Conservation (phyloP, 257 asterid genomes). For the Linderniella brevidens region DNA sequence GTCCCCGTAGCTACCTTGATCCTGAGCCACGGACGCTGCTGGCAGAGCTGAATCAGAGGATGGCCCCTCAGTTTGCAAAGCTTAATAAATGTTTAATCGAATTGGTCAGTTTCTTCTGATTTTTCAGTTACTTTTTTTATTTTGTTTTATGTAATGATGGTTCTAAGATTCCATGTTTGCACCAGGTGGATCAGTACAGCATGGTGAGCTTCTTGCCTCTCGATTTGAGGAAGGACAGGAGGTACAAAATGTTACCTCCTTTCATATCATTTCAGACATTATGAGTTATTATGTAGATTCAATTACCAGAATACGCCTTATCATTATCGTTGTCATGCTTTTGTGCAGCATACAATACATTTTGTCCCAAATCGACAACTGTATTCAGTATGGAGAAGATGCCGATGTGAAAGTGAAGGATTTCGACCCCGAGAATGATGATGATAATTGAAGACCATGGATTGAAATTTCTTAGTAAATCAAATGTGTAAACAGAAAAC, state of each 20-base stretch:
- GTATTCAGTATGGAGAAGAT: constrained; percentile 86
- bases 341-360: constrained; percentile 60
- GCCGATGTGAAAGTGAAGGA: constrained; percentile 87
- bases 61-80: constrained; percentile 82
- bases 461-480: no score
- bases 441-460: constrained; percentile 6
- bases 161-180: constrained; percentile 7
- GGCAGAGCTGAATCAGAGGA: constrained; percentile 72
- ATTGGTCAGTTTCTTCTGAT: constrained; percentile 34
- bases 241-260: constrained; percentile 22
- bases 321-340: neutral
- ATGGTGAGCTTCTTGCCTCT: constrained; percentile 92
- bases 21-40: constrained; percentile 67
- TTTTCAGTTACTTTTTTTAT: neutral
- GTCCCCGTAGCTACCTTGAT: constrained; percentile 46
- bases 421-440: constrained; percentile 53
- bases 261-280: neutral
- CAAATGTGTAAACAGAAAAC: no score
- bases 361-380: constrained; percentile 62
- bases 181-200: constrained; percentile 83
- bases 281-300: neutral
- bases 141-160: neutral
- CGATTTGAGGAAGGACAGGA: constrained; percentile 77
- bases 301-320: neutral
- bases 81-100: constrained; percentile 80